Base-by-base conservation (phyloP, 495 filamentous ascomycete genomes). In the Penicillium ucsense region DNA sequence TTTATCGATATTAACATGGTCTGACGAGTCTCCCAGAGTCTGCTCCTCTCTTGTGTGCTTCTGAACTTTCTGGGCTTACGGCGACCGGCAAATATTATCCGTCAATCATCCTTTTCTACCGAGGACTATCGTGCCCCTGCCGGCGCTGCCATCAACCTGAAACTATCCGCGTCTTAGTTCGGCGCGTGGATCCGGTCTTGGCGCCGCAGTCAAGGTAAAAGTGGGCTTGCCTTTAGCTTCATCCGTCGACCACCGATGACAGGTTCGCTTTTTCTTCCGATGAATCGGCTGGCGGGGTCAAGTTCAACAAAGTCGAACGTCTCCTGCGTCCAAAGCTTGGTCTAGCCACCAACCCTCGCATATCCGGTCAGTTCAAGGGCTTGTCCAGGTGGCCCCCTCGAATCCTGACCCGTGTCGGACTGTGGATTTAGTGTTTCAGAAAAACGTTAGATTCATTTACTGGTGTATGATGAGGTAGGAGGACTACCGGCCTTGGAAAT, bases 101-200 rank as follows among this genome's bases (percentile, higher is more conserved):
- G 48, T 36, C 50, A 56, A 50, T 56, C 50, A 47, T 8, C 32
- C 31, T 43, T 20, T 8, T 33, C 37, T 4, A 10, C 46, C 8
- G 7, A 11, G 20, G 20, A 20, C 20, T 20, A 20, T 42, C 10
- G 8, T 41, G 35, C 38, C 31, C 9, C 11, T 5, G 30, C 32
- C 8, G 9, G n/a, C 46, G 12, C 8, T 32, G 8, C 28, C 36
- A 44, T 60, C 43, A 61, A 61, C 31, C 20, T 61, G 58, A 58
- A 61, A 61, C 58, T 36, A 30, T 8, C 20, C 31, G 40, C 29
- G 47, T 51, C 48, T 49, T 40, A 46, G 52, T 41, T 57, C 52
- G 55, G 55, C 57, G 57, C 57, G 52, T 61, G 55, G 58, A 55
- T 39, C 42, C 43, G 47, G 41, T 38, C 55, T 58, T 58, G 58